Conservation (phyloP, 352 stramenopile species). For the Thalassiosira mediterranea region DNA sequence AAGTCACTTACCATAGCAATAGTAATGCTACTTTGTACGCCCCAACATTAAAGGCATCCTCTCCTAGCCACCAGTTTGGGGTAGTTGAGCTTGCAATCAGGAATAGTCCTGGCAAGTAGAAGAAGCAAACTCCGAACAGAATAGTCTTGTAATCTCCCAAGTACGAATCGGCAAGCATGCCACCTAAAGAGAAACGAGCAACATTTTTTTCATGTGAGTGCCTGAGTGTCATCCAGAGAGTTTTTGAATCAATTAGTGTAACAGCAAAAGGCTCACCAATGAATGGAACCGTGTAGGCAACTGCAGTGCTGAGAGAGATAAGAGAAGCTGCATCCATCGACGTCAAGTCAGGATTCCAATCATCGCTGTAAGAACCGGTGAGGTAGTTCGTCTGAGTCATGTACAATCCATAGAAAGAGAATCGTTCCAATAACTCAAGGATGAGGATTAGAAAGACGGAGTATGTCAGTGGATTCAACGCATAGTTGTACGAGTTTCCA, state of each 20-base stretch:
- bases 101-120: conserved; percentile 81
- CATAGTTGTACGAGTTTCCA: conserved; percentile 63
- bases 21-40: conserved; percentile 54
- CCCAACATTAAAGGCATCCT: conserved; percentile 61
- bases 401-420: conserved; percentile 82
- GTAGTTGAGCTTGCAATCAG: conserved; percentile 74
- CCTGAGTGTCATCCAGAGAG: no score
- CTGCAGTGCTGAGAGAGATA: conserved; percentile 70
- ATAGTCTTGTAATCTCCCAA: conserved; percentile 82
- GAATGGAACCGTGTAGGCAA: conserved; percentile 83
- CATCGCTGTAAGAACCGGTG: conserved; percentile 73
- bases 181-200: no score
- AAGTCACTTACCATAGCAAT: conserved; percentile 32
- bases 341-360: conserved; percentile 74
- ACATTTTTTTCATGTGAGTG: no score
- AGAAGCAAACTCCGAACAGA: conserved; percentile 53
- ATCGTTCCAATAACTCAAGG: conserved; percentile 80
- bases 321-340: conserved; percentile 67
- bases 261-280: no score
- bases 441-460: conserved; percentile 81
- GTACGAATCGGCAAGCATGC: conserved; percentile 73
- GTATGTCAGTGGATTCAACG: conserved; percentile 70
- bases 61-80: conserved; percentile 59
- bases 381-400: conserved; percentile 83
- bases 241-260: no score